phyloP scores from a whole-genome alignment of 2,329 filamentous ascomycete species.

The Trichoderma aggressivum region DNA sequence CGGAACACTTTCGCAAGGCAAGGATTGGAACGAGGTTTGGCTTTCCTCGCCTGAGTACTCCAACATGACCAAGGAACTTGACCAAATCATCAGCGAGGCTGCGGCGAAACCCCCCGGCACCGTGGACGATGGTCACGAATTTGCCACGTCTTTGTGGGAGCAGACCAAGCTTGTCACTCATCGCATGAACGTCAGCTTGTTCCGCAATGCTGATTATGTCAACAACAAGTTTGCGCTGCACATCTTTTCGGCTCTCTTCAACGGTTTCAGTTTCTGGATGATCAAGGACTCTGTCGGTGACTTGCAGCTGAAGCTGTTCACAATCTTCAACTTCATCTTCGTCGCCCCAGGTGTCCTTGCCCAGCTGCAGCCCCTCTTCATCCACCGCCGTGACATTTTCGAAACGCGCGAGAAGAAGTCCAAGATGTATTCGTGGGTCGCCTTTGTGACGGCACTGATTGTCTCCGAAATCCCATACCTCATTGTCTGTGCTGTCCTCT shows the following conservation, averaged over 20 bases:
- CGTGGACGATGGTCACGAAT: constrained; percentile 59
- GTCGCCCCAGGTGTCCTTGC: constrained; percentile 56
- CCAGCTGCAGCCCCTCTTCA: constrained; percentile 58
- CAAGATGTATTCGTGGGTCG: constrained; percentile 59
- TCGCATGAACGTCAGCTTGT: constrained; percentile 61
- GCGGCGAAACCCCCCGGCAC: constrained; percentile 39
- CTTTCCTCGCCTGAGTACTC: constrained; percentile 58
- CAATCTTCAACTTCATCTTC: constrained; percentile 62
- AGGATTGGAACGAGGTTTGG: constrained; percentile 70
- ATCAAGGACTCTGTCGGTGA: constrained; percentile 50
- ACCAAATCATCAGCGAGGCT: constrained; percentile 56
- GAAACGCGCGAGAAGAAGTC: constrained; percentile 58
- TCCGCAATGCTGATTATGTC: constrained; percentile 63
- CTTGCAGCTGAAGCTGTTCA: constrained; percentile 55
- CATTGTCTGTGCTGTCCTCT: constrained; percentile 46
- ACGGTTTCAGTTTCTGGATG: constrained; percentile 61
- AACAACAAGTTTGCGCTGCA: constrained; percentile 61
- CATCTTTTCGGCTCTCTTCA: constrained; percentile 53
- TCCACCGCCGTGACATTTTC: constrained; percentile 55
- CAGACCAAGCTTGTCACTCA: constrained; percentile 63
- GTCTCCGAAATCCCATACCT: constrained; percentile 48
- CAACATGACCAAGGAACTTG: constrained; percentile 58
- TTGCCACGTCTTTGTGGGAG: constrained; percentile 62
- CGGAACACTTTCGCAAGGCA: constrained; percentile 44
- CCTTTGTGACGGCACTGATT: constrained; percentile 53